phyloP scores from a whole-genome alignment of 441 rosid genomes.

The Viola pubescens region DNA sequence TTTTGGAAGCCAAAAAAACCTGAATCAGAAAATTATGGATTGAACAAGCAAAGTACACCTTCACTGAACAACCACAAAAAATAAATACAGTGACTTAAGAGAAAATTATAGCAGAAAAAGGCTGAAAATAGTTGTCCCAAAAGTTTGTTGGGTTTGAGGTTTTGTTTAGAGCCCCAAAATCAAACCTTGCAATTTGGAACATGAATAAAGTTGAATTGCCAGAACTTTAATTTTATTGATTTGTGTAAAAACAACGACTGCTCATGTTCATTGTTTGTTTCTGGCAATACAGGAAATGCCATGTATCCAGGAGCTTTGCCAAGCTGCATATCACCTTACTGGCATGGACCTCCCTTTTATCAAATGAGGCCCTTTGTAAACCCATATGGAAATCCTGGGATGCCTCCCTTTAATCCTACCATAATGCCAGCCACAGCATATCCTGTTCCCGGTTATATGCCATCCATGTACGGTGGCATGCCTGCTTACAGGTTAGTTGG shows the following conservation, averaged over 20 bases:
- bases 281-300: constrained; percentile 26
- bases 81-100: too few relatives aligned
- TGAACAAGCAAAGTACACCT: too few relatives aligned
- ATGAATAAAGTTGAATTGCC: not conserved
- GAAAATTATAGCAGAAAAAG: too few relatives aligned
- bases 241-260: not conserved
- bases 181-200: not conserved
- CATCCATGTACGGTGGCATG: constrained; percentile 23
- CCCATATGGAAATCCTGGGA: constrained; percentile 27
- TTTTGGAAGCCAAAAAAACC: too few relatives aligned
- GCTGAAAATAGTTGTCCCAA: too few relatives aligned
- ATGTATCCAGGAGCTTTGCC: constrained; percentile 27
- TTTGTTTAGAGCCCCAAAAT: not conserved
- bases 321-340: constrained; percentile 25
- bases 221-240: too few relatives aligned
- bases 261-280: constrained; percentile 11
- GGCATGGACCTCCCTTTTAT: constrained; percentile 27
- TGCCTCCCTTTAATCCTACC: constrained; percentile 29
- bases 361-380: constrained; percentile 25
- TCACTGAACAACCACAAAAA: too few relatives aligned
- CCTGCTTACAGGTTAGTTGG: constrained; percentile 28
- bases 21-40: too few relatives aligned
- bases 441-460: constrained; percentile 25
- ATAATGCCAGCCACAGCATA: constrained; percentile 25
- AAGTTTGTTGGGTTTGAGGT: too few relatives aligned